Conservation (phyloP, 192 early-diverging fungal species). For the Tieghemiomyces parasiticus region DNA sequence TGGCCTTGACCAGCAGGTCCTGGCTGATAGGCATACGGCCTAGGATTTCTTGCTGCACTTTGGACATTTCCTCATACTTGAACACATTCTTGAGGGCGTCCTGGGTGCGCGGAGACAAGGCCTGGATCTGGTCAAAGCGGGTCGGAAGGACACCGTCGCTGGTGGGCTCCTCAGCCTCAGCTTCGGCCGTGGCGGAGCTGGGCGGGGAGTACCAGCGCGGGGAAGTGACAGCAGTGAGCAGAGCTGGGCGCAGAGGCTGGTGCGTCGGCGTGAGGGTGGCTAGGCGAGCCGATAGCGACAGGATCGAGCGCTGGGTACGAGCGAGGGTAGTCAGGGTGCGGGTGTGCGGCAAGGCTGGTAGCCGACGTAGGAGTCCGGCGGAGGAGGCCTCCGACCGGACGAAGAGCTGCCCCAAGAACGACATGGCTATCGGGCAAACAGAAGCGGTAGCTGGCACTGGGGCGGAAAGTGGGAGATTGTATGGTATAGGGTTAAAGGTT, state of each 20-base stretch:
- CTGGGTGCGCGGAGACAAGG: constrained; percentile 21
- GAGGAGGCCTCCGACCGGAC: not conserved
- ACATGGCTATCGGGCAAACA: too few relatives aligned
- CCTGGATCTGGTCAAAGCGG: not conserved
- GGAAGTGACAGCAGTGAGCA: too few relatives aligned
- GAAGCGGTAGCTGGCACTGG: too few relatives aligned
- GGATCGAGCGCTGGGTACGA: too few relatives aligned
- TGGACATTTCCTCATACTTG: constrained; percentile 60
- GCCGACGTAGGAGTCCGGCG: not conserved
- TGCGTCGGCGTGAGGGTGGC: too few relatives aligned
- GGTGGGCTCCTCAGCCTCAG: not conserved
- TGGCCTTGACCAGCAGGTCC: constrained; percentile 88
- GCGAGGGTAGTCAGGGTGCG: too few relatives aligned
- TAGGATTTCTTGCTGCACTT: constrained; percentile 76
- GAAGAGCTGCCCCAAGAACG: not conserved
- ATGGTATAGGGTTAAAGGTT: too few relatives aligned
- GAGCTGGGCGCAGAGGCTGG: too few relatives aligned
- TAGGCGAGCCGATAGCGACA: too few relatives aligned
- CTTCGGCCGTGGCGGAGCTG: not conserved
- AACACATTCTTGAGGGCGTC: constrained; percentile 45
- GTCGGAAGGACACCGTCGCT: not conserved
- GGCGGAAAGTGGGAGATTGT: too few relatives aligned
- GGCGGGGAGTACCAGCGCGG: not conserved
- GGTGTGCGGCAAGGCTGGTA: not conserved
- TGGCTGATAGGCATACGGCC: constrained; percentile 42